A percentile compares a stretch with the other conserved stretches of the same genome.
Conservation (phyloP, 2,329 filamentous ascomycete species). For the Coleophoma crateriformis region DNA sequence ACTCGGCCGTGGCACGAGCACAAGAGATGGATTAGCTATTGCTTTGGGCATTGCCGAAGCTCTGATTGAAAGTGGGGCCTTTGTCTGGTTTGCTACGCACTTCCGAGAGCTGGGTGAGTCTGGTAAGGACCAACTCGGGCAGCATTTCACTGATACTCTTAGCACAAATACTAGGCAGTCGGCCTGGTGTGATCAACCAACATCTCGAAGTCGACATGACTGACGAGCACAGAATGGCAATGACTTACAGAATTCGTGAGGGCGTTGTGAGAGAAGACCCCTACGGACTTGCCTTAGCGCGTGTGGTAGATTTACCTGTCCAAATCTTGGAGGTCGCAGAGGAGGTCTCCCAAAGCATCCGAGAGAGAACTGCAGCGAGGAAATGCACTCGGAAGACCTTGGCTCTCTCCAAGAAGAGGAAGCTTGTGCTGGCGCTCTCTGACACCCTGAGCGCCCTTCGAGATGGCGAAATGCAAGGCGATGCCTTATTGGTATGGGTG, state of each 20-base stretch:
- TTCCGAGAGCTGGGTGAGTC: slow-evolving; percentile 67
- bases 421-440: slow-evolving; percentile 65
- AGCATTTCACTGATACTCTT: slow-evolving; percentile 2
- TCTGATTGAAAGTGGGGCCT: slow-evolving; percentile 69
- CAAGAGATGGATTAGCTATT: slow-evolving; percentile 81
- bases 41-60: slow-evolving; percentile 87
- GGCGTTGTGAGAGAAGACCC: slow-evolving; percentile 66
- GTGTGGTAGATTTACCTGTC: slow-evolving; percentile 66
- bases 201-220: slow-evolving; percentile 70
- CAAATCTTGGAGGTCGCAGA: slow-evolving; percentile 64
- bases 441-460: slow-evolving; percentile 67
- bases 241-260: slow-evolving; percentile 79
- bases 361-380: slow-evolving; percentile 49
- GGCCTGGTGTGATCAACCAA: slow-evolving; percentile 74
- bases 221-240: slow-evolving; percentile 59
- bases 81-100: slow-evolving; percentile 92
- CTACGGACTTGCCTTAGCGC: slow-evolving; percentile 81
- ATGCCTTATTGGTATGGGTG: slow-evolving; percentile 58
- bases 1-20: slow-evolving; percentile 85
- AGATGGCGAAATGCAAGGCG: slow-evolving; percentile 59
- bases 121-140: background rate
- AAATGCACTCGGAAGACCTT: slow-evolving; percentile 53
- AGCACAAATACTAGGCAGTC: slow-evolving; percentile 68
- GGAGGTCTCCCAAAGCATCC: slow-evolving; percentile 56
- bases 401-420: slow-evolving; percentile 58